Percentiles rank a stretch among this genome's conserved stretches.
Conservation (phyloP, 257 asterid species). For the Primulina tabacum region DNA sequence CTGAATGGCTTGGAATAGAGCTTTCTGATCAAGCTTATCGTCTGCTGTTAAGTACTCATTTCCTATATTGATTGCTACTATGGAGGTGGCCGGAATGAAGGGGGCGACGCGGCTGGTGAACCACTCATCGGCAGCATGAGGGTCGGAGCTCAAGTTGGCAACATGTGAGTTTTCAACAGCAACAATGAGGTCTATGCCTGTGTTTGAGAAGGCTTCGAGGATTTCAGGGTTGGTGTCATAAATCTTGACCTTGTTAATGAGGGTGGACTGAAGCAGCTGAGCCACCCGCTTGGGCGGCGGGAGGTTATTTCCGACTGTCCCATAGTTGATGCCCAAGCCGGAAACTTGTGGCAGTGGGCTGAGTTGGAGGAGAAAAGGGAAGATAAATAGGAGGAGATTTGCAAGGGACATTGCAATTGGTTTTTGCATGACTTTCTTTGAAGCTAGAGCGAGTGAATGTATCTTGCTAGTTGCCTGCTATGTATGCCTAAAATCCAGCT, state of each 20-base stretch:
- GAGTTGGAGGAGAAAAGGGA: conserved; percentile 25
- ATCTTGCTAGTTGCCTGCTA: too few relatives aligned
- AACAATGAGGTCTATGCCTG: conserved; percentile 59
- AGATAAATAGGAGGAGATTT: conserved; percentile 12
- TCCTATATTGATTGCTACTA: conserved; percentile 52
- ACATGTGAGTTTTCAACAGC: conserved; percentile 50
- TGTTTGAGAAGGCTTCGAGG: conserved; percentile 61
- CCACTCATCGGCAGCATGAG: conserved; percentile 48
- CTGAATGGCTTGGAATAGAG: conserved; percentile 50
- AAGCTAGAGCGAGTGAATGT: too few relatives aligned
- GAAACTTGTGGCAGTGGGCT: conserved; percentile 22
- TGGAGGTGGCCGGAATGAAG: conserved; percentile 60
- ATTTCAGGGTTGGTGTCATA: conserved; percentile 64
- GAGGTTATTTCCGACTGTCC: conserved; percentile 66
- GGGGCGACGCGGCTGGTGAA: conserved; percentile 45
- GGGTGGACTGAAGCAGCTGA: conserved; percentile 59
- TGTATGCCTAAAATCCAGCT: too few relatives aligned
- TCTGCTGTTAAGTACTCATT: conserved; percentile 59
- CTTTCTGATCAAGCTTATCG: conserved; percentile 42
- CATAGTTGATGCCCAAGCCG: conserved; percentile 59
- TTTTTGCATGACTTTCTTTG: too few relatives aligned
- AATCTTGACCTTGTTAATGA: conserved; percentile 53
- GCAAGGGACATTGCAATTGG: conserved; percentile 21
- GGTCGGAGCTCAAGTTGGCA: conserved; percentile 36
- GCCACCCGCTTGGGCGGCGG: conserved; percentile 63